Percentiles rank a stretch among this genome's conserved stretches.
Conservation (phyloP, 2,329 filamentous ascomycete species). For the Aureobasidium mangrovei region DNA sequence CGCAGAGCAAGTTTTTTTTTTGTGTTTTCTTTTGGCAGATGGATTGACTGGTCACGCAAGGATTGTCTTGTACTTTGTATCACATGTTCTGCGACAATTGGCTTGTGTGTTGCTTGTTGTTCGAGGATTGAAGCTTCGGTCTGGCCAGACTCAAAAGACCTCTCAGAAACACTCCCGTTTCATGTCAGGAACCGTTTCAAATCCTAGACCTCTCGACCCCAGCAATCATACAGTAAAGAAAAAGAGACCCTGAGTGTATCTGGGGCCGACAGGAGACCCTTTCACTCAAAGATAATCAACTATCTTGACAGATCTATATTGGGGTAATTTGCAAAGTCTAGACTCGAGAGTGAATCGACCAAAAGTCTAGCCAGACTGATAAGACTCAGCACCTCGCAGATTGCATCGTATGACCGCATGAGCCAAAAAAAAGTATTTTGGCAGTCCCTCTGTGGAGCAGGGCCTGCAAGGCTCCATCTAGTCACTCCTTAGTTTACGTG, state of each 20-base stretch:
- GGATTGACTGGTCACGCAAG: not conserved
- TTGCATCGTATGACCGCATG: not conserved
- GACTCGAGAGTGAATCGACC: too few species aligned
- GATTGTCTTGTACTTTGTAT: not conserved
- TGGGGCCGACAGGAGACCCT: too few species aligned
- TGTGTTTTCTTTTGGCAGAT: not conserved
- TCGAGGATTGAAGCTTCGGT: not conserved
- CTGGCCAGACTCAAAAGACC: not conserved
- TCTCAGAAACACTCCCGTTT: not conserved
- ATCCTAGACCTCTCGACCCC: not conserved
- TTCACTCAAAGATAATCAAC: too few species aligned
- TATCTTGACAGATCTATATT: too few species aligned
- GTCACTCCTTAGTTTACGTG: not conserved
- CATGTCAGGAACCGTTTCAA: slow-evolving; percentile 6
- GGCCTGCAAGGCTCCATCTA: too few species aligned
- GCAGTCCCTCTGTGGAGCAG: too few species aligned
- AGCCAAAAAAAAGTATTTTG: not conserved
- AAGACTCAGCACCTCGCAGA: not conserved
- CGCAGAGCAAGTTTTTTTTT: not conserved
- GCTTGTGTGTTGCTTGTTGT: not conserved
- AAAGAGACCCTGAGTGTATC: not conserved
- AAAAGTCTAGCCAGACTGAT: not conserved
- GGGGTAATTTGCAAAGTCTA: not conserved
- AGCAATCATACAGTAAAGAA: too few species aligned
- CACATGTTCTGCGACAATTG: not conserved